These are phyloP conservation scores for Pseudonectria buxi DNA, from an alignment of 2,329 filamentous ascomycete species.

Conservation along the genomic window DNA sequence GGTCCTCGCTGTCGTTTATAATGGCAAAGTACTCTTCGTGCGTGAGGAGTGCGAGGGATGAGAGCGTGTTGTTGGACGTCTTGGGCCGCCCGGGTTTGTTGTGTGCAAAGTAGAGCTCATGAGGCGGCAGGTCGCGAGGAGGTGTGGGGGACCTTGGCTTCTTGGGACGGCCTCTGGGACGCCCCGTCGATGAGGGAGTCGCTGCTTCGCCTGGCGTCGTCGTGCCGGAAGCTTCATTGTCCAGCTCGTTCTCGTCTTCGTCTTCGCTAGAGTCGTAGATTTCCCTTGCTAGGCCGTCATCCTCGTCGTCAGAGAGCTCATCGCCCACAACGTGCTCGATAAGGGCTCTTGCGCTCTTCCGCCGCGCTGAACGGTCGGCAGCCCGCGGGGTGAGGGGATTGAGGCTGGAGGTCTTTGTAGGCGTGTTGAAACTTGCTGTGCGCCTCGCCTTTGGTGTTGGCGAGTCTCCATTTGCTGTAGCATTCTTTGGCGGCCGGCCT, in stretches of 20 bases:
- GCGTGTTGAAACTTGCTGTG: constrained; percentile 31
- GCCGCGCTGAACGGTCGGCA: constrained; percentile 77
- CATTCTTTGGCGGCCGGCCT: constrained; percentile 29
- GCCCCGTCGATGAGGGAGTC: constrained; percentile 37
- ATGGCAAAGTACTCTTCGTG: constrained; percentile 84
- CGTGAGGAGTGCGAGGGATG: constrained; percentile 67
- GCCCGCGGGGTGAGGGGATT: constrained; percentile 56
- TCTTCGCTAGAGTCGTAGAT: constrained; percentile 57
- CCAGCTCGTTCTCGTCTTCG: constrained; percentile 34
- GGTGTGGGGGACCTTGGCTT: constrained; percentile 63
- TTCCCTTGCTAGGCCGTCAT: constrained; percentile 60
- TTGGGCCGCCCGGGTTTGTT: constrained; percentile 75
- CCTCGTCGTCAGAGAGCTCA: constrained; percentile 64
- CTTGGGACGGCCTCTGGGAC: constrained; percentile 20
- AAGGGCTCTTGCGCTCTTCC: constrained; percentile 73
- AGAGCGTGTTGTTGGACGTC: constrained; percentile 80
- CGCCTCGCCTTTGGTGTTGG: constrained; percentile 32
- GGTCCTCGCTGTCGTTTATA: constrained; percentile 57
- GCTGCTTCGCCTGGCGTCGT: constrained; percentile 29
- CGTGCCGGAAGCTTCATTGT: constrained; percentile 14
- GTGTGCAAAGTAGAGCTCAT: constrained; percentile 91
- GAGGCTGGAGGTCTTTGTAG: constrained; percentile 27
- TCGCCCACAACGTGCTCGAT: constrained; percentile 64
- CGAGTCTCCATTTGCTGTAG: constrained; percentile 21
- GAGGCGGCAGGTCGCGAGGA: constrained; percentile 72